These are phyloP conservation scores for Erysiphe pisi DNA, from an alignment of 2,329 filamentous ascomycete species.

Conservation along the genomic window DNA sequence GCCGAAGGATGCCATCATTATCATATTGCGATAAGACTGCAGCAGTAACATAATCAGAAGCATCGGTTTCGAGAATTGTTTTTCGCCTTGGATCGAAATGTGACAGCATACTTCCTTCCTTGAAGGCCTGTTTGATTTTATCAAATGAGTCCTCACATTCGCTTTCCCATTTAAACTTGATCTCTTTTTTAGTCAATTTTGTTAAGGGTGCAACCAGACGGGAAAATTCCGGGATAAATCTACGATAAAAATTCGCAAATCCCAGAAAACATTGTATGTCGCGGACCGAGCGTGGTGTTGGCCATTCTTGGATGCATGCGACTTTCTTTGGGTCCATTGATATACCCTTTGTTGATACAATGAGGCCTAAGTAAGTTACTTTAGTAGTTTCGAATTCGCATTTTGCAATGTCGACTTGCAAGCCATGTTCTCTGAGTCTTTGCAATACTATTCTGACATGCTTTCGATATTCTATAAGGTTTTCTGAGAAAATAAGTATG, in stretches of 20 bases:
- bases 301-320: background rate
- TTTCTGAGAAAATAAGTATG: background rate
- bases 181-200: background rate
- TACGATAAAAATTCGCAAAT: slow-evolving; percentile 3
- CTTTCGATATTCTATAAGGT: background rate
- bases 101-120: background rate
- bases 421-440: background rate
- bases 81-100: background rate
- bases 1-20: background rate
- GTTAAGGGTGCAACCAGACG: background rate
- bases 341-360: background rate
- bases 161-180: background rate
- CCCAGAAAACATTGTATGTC: background rate
- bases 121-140: no score
- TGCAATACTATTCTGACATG: background rate
- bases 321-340: background rate
- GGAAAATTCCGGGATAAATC: background rate
- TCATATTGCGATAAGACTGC: background rate
- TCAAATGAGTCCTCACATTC: background rate
- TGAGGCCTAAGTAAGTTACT: background rate
- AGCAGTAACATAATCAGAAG: slow-evolving; percentile 6
- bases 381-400: background rate
- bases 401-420: background rate
- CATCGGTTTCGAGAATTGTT: slow-evolving; percentile 20
- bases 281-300: background rate